Evolutionary conservation across 2,329 filamentous ascomycete genomes (phyloP).

Genomic region (Ascochyta clinopodiicola): DNA sequence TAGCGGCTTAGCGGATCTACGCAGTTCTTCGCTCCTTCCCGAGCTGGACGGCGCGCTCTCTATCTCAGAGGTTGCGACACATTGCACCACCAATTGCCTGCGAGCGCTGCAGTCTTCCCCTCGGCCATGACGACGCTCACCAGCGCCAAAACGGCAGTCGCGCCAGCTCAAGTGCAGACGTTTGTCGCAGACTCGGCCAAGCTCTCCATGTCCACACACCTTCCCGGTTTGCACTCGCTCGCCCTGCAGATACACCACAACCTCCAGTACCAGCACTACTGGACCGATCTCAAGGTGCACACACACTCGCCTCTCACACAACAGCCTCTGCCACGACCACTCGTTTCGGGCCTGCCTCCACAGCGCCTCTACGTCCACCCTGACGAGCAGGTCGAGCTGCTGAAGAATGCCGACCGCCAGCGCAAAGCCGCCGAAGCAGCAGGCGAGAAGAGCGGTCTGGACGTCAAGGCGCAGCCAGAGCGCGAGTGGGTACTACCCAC

Average conservation of each 20-base stretch:
- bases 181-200: slow-evolving; percentile 32
- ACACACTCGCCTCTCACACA: slow-evolving; percentile 52
- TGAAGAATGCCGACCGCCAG: slow-evolving; percentile 63
- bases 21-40: slow-evolving; percentile 43
- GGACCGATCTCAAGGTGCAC: slow-evolving; percentile 67
- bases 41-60: slow-evolving; percentile 30
- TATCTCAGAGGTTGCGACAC: slow-evolving; percentile 27
- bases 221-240: slow-evolving; percentile 55
- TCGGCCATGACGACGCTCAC: slow-evolving; percentile 36
- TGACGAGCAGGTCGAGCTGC: slow-evolving; percentile 78
- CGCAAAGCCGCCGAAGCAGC: slow-evolving; percentile 48
- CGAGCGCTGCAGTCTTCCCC: slow-evolving; percentile 14
- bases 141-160: slow-evolving; percentile 32
- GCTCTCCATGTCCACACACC: slow-evolving; percentile 26
- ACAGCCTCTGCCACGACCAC: slow-evolving; percentile 60
- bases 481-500: slow-evolving; percentile 79
- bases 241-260: slow-evolving; percentile 71
- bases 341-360: slow-evolving; percentile 77
- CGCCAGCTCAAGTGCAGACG: slow-evolving; percentile 41
- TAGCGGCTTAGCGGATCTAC: slow-evolving; percentile 20
- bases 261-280: slow-evolving; percentile 77
- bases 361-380: slow-evolving; percentile 78
- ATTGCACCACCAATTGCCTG: slow-evolving; percentile 34
- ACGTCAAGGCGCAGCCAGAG: slow-evolving; percentile 51
- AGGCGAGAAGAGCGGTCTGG: slow-evolving; percentile 49